Evolutionary conservation across 106 monocot species (phyloP).

Genomic region (Dioscorea dumetorum): DNA sequence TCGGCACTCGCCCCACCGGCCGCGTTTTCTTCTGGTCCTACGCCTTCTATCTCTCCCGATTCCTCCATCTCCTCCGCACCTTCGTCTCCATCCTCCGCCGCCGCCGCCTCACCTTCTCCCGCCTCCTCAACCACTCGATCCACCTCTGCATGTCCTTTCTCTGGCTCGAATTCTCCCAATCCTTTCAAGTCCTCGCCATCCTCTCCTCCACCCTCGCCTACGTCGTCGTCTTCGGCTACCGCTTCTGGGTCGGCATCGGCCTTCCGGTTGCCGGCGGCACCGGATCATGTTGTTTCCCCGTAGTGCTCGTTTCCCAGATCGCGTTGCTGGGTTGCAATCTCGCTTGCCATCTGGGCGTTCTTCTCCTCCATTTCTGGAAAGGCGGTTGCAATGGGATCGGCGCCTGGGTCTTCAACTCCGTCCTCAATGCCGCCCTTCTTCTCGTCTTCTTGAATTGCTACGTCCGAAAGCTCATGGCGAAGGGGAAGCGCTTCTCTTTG

Average conservation of each 20-base stretch:
- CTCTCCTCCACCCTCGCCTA: constrained; percentile 60
- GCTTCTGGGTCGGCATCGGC: constrained; percentile 84
- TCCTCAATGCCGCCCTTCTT: constrained; percentile 61
- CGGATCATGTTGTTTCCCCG: constrained; percentile 14
- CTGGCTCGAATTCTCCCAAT: constrained; percentile 97
- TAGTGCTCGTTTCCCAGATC: constrained; percentile 59
- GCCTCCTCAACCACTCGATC: constrained; percentile 41
- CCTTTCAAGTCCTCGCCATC: constrained; percentile 79
- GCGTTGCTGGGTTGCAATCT: constrained; percentile 57
- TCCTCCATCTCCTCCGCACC: constrained; percentile 62
- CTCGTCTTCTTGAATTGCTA: constrained; percentile 44
- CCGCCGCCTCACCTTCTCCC: constrained; percentile 14
- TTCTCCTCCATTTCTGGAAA: constrained; percentile 58
- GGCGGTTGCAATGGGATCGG: constrained; percentile 91
- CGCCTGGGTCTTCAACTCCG: constrained; percentile 83
- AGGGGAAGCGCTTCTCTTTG: constrained; percentile 5
- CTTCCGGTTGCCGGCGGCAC: constrained; percentile 31
- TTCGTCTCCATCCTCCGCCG: constrained; percentile 64
- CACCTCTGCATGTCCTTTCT: constrained; percentile 72
- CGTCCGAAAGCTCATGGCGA: constrained; percentile 3
- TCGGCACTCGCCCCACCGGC: constrained; percentile 69
- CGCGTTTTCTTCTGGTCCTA: constrained; percentile 96
- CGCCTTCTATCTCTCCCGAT: constrained; percentile 79
- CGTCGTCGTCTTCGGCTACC: constrained; percentile 67
- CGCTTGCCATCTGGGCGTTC: constrained; percentile 60